Evolutionary conservation across 305 asterid species (phyloP).

Genomic region (Rubia peregrina): DNA sequence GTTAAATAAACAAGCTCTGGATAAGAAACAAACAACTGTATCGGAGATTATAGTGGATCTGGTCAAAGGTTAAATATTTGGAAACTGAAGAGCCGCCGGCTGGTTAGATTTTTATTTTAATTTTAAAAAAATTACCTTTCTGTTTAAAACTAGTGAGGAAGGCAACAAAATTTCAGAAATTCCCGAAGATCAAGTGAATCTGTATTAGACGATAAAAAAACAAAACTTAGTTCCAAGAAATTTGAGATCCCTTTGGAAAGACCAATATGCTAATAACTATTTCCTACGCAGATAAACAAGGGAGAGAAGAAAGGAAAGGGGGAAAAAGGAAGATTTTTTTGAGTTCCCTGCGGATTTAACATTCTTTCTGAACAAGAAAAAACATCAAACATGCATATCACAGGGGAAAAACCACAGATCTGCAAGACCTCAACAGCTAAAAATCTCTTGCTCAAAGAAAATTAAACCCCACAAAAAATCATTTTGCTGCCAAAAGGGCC

Average conservation of each 20-base stretch:
- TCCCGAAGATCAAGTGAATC: slow-evolving; percentile 13
- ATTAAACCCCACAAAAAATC: not conserved
- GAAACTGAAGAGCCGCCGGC: slow-evolving; percentile 34
- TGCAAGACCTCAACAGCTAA: not conserved
- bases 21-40: not conserved
- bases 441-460: no score
- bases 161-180: slow-evolving; percentile 22
- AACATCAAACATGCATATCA: not conserved
- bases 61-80: slow-evolving; percentile 30
- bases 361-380: not conserved
- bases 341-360: not conserved
- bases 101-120: slow-evolving; percentile 12
- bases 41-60: slow-evolving; percentile 29
- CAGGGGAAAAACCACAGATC: slow-evolving; percentile 1
- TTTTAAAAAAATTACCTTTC: not conserved
- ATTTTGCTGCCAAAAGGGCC: not conserved
- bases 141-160: slow-evolving; percentile 28
- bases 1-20: not conserved
- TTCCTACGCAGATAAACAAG: not conserved
- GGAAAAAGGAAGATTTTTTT: not conserved
- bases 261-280: not conserved
- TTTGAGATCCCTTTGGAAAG: slow-evolving; percentile 9
- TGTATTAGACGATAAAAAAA: slow-evolving; percentile 4
- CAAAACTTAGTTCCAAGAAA: not conserved
- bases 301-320: not conserved